Evolutionary conservation across 2,329 filamentous ascomycete genomes (phyloP), one percentile per base, ranked within the genome.

Genomic region (Pseudopyricularia cyperi): DNA sequence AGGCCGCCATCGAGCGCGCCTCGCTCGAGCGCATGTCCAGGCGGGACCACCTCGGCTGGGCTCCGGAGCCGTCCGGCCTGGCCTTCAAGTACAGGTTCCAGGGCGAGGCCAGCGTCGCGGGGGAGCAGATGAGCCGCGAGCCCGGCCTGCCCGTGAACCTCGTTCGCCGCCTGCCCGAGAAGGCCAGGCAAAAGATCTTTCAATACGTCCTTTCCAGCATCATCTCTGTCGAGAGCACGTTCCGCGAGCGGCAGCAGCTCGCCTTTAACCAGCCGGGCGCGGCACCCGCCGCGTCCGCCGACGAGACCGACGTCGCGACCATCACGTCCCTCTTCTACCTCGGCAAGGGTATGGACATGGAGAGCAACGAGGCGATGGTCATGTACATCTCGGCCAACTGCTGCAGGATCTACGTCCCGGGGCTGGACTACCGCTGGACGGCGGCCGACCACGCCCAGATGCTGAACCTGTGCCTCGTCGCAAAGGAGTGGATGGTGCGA

Each of bases 401-500:
- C 8, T 6, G 26, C 26, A 15, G 26, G 22, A 34, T 44, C 5
- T 7, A 44, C 26, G 9, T 50, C 22, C 49, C 49, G n/a, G 49
- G 26, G 3, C 19, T 28, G 32, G 34, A 32, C 19, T 42, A 51
- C 37, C 12, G n/a, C n/a, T 46, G 26, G 35, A 30, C 35, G 11
- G 12, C 15, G 15, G 14, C 15, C 8, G 49, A 51, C 37, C 49
- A 51, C 28, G 26, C 35, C n/a, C 15, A 24, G 6, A 15, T 46
- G 28, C 15, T 46, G 37, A 33, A 15, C 24, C 28, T 51, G 15
- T 46, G 37, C 12, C 49, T 51, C n/a, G 37, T 46, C 15, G 39
- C 37, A 15, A 51, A 44, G 49, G 49, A 51, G 37, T 46, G 35
- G 24, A 51, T 51, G 49, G 49, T 34, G 22, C 26, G 49, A 7